These are phyloP conservation scores for Phytopythium vexans DNA, from an alignment of 352 stramenopile genomes.

Conservation along the genomic window DNA sequence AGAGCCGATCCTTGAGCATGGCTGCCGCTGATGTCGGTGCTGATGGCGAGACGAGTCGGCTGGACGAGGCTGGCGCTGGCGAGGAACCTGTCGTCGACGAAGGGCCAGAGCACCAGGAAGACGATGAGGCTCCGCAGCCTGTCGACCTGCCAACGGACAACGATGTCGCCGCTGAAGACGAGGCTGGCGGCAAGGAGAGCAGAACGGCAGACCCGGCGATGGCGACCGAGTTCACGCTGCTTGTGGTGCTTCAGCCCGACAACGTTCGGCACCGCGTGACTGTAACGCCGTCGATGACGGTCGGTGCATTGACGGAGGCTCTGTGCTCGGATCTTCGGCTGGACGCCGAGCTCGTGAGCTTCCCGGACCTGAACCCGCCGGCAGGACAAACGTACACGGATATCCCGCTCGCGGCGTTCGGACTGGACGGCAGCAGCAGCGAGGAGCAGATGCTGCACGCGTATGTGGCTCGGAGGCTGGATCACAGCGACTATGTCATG, in stretches of 20 bases:
- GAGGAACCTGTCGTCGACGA: background rate
- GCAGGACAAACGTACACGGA: constrained; percentile 27
- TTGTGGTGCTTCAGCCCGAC: constrained; percentile 74
- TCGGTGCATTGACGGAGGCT: constrained; percentile 46
- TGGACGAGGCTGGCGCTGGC: background rate
- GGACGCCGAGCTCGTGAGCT: constrained; percentile 50
- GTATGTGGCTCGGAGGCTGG: constrained; percentile 33
- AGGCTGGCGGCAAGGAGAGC: background rate
- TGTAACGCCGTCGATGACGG: constrained; percentile 42
- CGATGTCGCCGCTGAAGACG: too few relatives aligned
- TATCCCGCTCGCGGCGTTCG: constrained; percentile 32
- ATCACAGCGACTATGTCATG: constrained; percentile 79
- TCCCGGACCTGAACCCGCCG: constrained; percentile 47
- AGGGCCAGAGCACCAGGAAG: too few relatives aligned
- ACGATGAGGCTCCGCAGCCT: too few relatives aligned
- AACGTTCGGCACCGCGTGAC: constrained; percentile 69
- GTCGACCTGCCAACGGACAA: too few relatives aligned
- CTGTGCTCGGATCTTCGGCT: constrained; percentile 64
- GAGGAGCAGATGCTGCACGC: constrained; percentile 45
- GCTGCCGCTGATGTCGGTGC: too few relatives aligned
- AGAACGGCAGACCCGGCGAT: constrained; percentile 4
- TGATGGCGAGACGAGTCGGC: too few relatives aligned
- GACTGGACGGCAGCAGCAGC: constrained; percentile 25
- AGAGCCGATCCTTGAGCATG: too few relatives aligned
- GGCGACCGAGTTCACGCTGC: constrained; percentile 43